Base-by-base conservation (phyloP, 495 filamentous ascomycete species). In the Penicillium diatomitis region DNA sequence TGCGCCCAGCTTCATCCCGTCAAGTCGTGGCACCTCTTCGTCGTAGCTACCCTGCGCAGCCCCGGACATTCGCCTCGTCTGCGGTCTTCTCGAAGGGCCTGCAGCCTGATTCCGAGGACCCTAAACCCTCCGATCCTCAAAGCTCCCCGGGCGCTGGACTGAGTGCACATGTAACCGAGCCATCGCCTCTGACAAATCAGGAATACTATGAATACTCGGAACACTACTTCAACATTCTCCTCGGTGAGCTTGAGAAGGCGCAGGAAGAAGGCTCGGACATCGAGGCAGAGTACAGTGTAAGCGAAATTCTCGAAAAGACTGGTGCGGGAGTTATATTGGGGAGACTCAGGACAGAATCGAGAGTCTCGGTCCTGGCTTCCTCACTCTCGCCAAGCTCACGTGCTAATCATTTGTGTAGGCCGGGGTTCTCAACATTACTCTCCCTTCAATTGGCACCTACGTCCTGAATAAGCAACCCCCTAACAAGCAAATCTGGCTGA, bases 381-480 rank as follows among this genome's bases (percentile, higher is more conserved):
- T 20, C 20, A 20, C 20, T 2, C 20, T 20, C 20, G 2, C 4
- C 5, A 44, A 11, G 6, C 5, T n/a, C 28, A 32, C 27, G 8
- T 43, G 34, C 41, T 44, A 27, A 44, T 8, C 10, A 33, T 8
- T 27, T 11, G 2, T 20, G 30, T 47, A 94, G 87, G 79, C 87
- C 44, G 94, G 92, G 41, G 88, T 97, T 40, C 68, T 99, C 44
- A 90, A 82, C 50, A 64, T 97, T 50, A 67, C 63, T 20, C 85
- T 85, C 37, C 71, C 76, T 1, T 68, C 76, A 0, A 61, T 78
- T 8, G 91, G 90, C 42, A 89, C 80, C 27, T 98, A 89, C 56
- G 85, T 97, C 3, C 74, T 98, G 61, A 97, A 97, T 78, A 98
- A 98, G 70, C 92, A 97, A 65, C 92, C 92, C 0, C 88, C 90